These are phyloP conservation scores for Trametes gibbosa DNA, from an alignment of 768 basidiomycete species.

Conservation along the genomic window DNA sequence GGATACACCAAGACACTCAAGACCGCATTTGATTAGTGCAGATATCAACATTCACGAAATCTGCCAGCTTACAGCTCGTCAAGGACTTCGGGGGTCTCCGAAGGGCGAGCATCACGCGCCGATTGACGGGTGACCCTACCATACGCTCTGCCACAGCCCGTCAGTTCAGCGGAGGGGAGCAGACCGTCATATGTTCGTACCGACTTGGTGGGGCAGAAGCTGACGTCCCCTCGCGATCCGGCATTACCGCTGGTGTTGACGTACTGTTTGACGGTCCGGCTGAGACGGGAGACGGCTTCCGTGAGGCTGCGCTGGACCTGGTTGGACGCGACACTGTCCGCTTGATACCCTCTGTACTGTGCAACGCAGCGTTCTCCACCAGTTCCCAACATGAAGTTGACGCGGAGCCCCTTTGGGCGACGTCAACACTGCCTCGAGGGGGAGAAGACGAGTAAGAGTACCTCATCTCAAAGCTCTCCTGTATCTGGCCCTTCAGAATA, in stretches of 20 bases:
- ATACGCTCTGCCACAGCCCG: background rate
- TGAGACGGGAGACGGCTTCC: background rate
- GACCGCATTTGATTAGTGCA: constrained; percentile 2
- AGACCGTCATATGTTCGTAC: background rate
- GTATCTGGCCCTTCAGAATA: background rate
- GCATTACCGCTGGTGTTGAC: background rate
- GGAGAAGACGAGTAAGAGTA: background rate
- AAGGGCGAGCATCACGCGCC: background rate
- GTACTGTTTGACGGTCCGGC: background rate
- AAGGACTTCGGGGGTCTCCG: constrained; percentile 34
- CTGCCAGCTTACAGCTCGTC: constrained; percentile 60
- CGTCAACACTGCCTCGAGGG: background rate
- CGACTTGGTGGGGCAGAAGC: background rate
- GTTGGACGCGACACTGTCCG: background rate
- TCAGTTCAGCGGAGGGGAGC: background rate
- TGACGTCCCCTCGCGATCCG: background rate
- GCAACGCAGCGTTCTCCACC: background rate
- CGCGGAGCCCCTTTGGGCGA: too few relatives aligned
- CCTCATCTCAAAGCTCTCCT: background rate
- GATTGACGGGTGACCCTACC: constrained; percentile 12
- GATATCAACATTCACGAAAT: background rate
- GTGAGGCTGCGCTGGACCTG: background rate
- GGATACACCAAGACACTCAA: constrained; percentile 77
- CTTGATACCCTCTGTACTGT: background rate
- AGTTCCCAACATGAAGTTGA: background rate